Base-by-base conservation (phyloP, 1,284 basidiomycete species). In the Rhodotorula sp. region DNA sequence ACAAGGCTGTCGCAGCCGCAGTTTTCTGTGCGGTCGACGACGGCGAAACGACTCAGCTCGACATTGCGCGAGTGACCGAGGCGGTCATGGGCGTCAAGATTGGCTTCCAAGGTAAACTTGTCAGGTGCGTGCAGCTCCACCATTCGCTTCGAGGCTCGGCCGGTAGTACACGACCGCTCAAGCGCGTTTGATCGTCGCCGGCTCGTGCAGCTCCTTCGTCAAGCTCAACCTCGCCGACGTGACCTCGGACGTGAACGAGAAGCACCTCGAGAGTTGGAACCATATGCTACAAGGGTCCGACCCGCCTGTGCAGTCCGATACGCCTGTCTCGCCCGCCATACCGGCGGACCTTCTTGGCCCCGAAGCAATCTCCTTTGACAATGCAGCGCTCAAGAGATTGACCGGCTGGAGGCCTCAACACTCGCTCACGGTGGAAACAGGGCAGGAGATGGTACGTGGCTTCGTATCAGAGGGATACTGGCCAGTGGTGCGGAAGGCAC, bases 191-290 rank as follows among this genome's bases (percentile, higher is more conserved):
- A 19, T 50, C 19, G 7, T 6, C 26, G 2, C 8, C 12, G 15
- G 3, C 54, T 28, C 38, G 2, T 10, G 54, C 54, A 64, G 56
- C 16, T 48, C 55, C 1, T 75, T 75, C 15, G 74, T 71, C 15
- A 73, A 71, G 60, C 5, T 75, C 26, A 75, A 75, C 49, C 56
- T 75, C 26, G 21, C 16, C 2, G 71, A 73, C 10, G 71, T 73
- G 18, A 50, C 65, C 21, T 69, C 67, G 62, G 74, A 75, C 43
- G 74, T 67, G 16, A 75, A 75, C 65, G 74, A 73, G 21, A 73
- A 73, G 67, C 74, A 75, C 55, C 66, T 75, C 23, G 71, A 75
- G 48, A 62, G 69, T 1, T 75, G 71, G 71, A 63, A 64, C 14
- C 64, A 52, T 0, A 59, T 75, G 14, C 54, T 75, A 2, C 62